A percentile compares a stretch with the other conserved stretches of the same genome.
These are phyloP conservation scores for Grigorovia jiainica DNA, from an alignment of 805 yeast genomes.

Conservation along the genomic window DNA sequence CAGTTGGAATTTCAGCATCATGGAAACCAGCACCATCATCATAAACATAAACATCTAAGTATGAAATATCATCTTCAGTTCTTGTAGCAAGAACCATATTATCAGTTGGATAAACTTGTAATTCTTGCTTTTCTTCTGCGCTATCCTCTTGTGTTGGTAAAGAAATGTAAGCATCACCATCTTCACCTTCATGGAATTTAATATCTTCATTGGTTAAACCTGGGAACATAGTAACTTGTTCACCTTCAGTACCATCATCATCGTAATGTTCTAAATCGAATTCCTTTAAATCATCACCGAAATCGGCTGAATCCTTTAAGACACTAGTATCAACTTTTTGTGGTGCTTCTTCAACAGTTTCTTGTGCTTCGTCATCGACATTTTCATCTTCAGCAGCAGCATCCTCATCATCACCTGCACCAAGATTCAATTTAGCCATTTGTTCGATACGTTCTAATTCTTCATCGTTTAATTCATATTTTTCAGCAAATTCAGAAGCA, in stretches of 20 bases:
- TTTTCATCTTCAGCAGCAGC: constrained; percentile 34
- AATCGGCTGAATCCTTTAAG: constrained; percentile 45
- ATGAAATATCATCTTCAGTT: constrained; percentile 92
- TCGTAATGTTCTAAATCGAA: constrained; percentile 82
- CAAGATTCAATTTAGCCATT: constrained; percentile 74
- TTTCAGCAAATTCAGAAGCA: constrained; percentile 86
- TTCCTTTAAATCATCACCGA: constrained; percentile 81
- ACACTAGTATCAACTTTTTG: neutral
- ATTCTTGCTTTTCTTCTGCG: constrained; percentile 72
- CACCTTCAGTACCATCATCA: constrained; percentile 49
- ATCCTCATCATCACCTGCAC: constrained; percentile 62
- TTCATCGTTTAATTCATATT: constrained; percentile 79
- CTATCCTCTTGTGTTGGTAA: constrained; percentile 43
- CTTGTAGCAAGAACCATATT: constrained; percentile 83
- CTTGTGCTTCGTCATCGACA: constrained; percentile 25
- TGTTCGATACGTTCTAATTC: constrained; percentile 86
- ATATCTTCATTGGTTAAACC: constrained; percentile 53
- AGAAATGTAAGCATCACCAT: constrained; percentile 35
- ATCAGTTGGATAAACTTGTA: constrained; percentile 82
- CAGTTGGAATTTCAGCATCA: constrained; percentile 53
- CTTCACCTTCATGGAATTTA: constrained; percentile 43
- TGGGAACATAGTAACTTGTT: constrained; percentile 57
- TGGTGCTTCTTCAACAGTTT: constrained; percentile 10
- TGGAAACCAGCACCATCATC: constrained; percentile 91
- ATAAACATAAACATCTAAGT: constrained; percentile 85